Evolutionary conservation across 2,329 filamentous ascomycete genomes (phyloP).

Genomic region (Fusarium mangiferae): DNA sequence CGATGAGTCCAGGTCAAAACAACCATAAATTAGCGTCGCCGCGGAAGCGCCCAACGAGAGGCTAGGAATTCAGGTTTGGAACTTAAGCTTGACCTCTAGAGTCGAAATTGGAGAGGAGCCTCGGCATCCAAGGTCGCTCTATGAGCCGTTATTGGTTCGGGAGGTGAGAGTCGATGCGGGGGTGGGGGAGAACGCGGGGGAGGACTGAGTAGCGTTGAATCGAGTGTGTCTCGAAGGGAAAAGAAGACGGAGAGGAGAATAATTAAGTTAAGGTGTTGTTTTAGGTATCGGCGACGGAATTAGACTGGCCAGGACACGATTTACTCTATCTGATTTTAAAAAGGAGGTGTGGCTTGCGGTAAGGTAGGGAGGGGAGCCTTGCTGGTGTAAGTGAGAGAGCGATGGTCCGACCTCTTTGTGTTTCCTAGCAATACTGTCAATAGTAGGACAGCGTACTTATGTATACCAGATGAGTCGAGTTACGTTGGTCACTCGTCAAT

Average conservation of each 20-base stretch:
- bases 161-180: conserved; percentile 20
- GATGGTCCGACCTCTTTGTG: conserved; percentile 5
- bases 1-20: conserved; percentile 24
- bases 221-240: conserved; percentile 6
- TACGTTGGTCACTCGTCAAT: conserved; percentile 8
- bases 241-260: background rate
- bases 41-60: conserved; percentile 9
- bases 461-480: background rate
- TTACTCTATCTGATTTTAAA: background rate
- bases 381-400: conserved; percentile 19
- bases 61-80: background rate
- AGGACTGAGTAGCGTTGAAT: conserved; percentile 1
- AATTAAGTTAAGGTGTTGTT: conserved; percentile 9
- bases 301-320: background rate
- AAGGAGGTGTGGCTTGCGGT: conserved; percentile 7
- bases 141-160: conserved; percentile 24
- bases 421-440: conserved; percentile 4
- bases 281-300: background rate
- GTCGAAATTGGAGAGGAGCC: conserved; percentile 15
- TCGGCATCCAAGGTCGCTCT: conserved; percentile 33
- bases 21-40: conserved; percentile 33
- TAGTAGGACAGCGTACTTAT: conserved; percentile 11
- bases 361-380: background rate
- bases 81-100: background rate
- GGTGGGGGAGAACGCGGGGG: conserved; percentile 32